Percentiles rank a stretch among this genome's conserved stretches.
These are phyloP conservation scores for Chloris gayana DNA, from an alignment of 176 grass and related monocot species.

Conservation along the genomic window DNA sequence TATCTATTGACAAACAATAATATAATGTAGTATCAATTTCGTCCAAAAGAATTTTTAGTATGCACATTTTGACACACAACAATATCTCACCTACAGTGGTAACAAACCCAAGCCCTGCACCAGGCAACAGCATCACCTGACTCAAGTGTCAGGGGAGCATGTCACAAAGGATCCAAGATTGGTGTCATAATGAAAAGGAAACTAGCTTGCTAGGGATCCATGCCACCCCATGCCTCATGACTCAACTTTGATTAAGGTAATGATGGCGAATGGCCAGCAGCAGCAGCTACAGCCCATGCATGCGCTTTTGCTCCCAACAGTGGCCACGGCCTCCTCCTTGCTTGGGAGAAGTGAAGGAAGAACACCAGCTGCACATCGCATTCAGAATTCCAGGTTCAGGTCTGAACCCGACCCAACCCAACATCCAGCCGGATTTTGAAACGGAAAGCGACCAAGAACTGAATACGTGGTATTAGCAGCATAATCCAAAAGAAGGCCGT, in stretches of 20 bases:
- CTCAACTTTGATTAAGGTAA: slow-evolving; percentile 75
- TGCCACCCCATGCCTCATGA: slow-evolving; percentile 22
- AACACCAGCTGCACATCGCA: slow-evolving; percentile 22
- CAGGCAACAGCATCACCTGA: slow-evolving; percentile 15
- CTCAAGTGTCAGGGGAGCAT: slow-evolving; percentile 8
- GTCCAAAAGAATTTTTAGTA: too few relatives aligned
- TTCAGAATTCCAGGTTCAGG: slow-evolving; percentile 5
- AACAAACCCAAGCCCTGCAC: background rate
- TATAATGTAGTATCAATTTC: too few relatives aligned
- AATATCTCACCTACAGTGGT: too few relatives aligned
- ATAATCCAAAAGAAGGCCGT: slow-evolving; percentile 35
- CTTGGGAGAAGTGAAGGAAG: slow-evolving; percentile 28
- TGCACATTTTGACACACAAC: too few relatives aligned
- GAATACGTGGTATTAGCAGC: slow-evolving; percentile 11
- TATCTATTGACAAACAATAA: too few relatives aligned
- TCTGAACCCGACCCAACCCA: slow-evolving; percentile 24
- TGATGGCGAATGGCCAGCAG: slow-evolving; percentile 60
- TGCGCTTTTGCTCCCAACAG: slow-evolving; percentile 58
- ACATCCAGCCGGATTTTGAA: slow-evolving; percentile 17
- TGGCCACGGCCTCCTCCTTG: slow-evolving; percentile 23
- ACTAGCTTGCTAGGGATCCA: slow-evolving; percentile 40
- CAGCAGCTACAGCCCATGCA: slow-evolving; percentile 63
- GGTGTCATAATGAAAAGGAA: slow-evolving; percentile 40
- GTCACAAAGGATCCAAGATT: slow-evolving; percentile 49
- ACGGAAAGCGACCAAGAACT: slow-evolving; percentile 32